Conservation (phyloP, 208 protist species). For the Porcisia hertigi region DNA sequence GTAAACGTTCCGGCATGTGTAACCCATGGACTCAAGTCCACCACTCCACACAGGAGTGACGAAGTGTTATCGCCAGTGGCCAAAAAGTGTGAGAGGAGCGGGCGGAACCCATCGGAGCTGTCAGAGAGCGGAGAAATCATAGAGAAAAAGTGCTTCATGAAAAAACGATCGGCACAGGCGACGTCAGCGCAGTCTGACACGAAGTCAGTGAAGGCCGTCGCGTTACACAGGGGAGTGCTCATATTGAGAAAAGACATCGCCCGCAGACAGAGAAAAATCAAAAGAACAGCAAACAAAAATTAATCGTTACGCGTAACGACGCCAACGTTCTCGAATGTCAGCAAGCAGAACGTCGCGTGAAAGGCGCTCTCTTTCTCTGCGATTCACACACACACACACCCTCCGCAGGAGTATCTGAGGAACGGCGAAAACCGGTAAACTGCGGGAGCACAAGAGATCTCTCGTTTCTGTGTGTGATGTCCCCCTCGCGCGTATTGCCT, state of each 20-base stretch:
- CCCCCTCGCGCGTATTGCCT: too few relatives aligned
- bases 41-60: slow-evolving; percentile 10
- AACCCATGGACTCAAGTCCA: slow-evolving; percentile 14
- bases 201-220: slow-evolving; percentile 5
- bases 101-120: background rate
- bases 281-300: background rate
- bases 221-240: slow-evolving; percentile 13
- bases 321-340: background rate
- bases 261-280: background rate
- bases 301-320: background rate
- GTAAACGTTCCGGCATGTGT: background rate
- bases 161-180: slow-evolving; percentile 12
- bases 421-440: too few relatives aligned
- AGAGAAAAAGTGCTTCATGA: slow-evolving; percentile 8
- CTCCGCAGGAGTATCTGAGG: too few relatives aligned
- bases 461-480: too few relatives aligned
- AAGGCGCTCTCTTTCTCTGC: background rate
- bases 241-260: background rate
- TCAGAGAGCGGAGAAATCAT: background rate
- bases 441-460: too few relatives aligned
- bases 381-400: too few relatives aligned
- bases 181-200: slow-evolving; percentile 31
- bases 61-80: background rate
- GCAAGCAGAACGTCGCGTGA: background rate
- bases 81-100: slow-evolving; percentile 1